A percentile compares a stretch with the other conserved stretches of the same genome.
These are phyloP conservation scores for Maudiozyma pseudohumilis DNA, from an alignment of 805 yeast species.

Conservation along the genomic window DNA sequence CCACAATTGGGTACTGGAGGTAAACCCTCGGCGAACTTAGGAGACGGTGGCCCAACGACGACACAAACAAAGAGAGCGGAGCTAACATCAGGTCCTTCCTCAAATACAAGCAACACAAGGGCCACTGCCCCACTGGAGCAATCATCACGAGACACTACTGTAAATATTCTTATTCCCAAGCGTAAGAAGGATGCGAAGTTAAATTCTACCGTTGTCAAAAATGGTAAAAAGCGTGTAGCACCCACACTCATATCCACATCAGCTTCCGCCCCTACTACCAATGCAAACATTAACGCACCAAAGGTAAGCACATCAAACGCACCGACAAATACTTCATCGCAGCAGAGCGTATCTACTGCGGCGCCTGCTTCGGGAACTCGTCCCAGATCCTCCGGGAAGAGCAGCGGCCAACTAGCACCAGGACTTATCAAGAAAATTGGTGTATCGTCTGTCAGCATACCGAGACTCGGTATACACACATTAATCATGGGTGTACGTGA, in stretches of 20 bases:
- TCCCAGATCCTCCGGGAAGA: neutral
- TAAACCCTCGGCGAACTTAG: too few relatives aligned
- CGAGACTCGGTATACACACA: conserved; percentile 55
- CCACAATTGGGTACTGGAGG: neutral
- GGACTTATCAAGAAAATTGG: conserved; percentile 29
- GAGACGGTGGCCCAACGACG: neutral
- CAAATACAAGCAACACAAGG: conserved; percentile 1
- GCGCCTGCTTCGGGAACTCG: neutral
- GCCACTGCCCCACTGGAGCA: neutral
- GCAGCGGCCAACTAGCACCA: conserved; percentile 3
- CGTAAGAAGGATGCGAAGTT: conserved; percentile 21
- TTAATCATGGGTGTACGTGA: conserved; percentile 50
- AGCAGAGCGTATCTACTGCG: neutral
- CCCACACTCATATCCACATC: conserved; percentile 51
- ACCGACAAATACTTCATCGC: neutral
- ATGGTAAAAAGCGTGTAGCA: conserved; percentile 67
- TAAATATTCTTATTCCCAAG: conserved; percentile 23
- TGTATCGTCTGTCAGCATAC: conserved; percentile 40
- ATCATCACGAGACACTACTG: conserved; percentile 1
- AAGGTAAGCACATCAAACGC: neutral
- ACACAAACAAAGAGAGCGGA: neutral
- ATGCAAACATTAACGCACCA: neutral
- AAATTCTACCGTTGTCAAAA: conserved; percentile 51
- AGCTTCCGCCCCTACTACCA: neutral
- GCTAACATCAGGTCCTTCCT: neutral